Evolutionary conservation across 1,139 yeast genomes (phyloP).

Genomic region (Candida glucosophila): DNA sequence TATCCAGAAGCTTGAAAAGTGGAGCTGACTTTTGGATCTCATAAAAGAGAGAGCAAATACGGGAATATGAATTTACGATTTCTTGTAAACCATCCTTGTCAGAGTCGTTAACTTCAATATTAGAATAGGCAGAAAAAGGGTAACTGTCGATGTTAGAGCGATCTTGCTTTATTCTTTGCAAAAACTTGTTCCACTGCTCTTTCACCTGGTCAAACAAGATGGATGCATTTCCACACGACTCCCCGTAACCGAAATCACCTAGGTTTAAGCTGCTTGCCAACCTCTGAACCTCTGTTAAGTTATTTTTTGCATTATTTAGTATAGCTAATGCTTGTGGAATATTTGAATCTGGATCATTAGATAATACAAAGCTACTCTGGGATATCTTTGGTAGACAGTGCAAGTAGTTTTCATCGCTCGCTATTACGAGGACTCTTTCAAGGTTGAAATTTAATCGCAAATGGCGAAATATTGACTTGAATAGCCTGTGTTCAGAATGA

Average conservation of each 20-base stretch:
- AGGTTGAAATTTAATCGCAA: slow-evolving; percentile 15
- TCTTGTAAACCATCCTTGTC: slow-evolving; percentile 1
- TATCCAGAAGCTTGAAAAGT: slow-evolving; percentile 14
- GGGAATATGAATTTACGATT: slow-evolving; percentile 7
- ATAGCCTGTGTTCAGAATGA: slow-evolving; percentile 5
- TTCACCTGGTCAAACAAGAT: slow-evolving; percentile 24
- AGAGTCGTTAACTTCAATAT: slow-evolving; percentile 2
- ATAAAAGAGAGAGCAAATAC: slow-evolving; percentile 11
- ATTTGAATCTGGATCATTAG: too few relatives aligned
- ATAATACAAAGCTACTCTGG: too few relatives aligned
- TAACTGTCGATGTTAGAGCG: slow-evolving; percentile 7
- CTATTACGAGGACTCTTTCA: slow-evolving; percentile 27
- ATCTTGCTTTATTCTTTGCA: slow-evolving; percentile 6
- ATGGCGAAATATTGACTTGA: slow-evolving; percentile 7
- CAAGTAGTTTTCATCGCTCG: slow-evolving; percentile 8
- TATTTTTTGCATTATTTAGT: neutral
- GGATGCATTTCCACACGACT: slow-evolving; percentile 32
- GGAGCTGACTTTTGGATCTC: slow-evolving; percentile 21
- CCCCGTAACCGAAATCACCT: slow-evolving; percentile 31
- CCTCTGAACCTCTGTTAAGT: slow-evolving; percentile 19
- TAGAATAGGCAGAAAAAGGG: slow-evolving; percentile 17
- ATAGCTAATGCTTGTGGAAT: neutral
- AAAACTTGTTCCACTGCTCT: slow-evolving; percentile 20
- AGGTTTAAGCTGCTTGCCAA: slow-evolving; percentile 23
- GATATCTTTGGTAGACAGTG: too few relatives aligned